phyloP scores from a whole-genome alignment of 352 stramenopile genomes.

The Phytophthora multivora region DNA sequence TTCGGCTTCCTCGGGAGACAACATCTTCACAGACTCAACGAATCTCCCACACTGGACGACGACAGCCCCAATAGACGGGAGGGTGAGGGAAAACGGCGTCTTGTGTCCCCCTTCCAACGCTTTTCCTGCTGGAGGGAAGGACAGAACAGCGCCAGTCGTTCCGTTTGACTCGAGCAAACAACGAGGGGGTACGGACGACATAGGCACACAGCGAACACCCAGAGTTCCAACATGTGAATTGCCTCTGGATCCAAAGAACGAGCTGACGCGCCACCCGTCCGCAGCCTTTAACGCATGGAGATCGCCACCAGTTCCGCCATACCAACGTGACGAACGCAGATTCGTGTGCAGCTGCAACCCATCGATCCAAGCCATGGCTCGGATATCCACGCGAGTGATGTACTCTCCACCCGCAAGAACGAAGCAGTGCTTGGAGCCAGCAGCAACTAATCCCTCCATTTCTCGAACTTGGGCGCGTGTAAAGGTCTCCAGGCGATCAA shows the following conservation, averaged over 20 bases:
- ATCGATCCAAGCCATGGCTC: constrained; percentile 68
- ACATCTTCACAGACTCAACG: constrained; percentile 38
- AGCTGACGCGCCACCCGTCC: constrained; percentile 46
- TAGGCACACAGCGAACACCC: constrained; percentile 40
- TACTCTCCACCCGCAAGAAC: constrained; percentile 51
- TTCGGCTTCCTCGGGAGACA: constrained; percentile 32
- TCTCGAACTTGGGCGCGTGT: constrained; percentile 45
- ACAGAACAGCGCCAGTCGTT: constrained; percentile 1
- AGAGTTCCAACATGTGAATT: constrained; percentile 56
- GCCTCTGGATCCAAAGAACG: constrained; percentile 60
- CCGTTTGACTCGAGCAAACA: not conserved
- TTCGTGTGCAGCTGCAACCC: constrained; percentile 74
- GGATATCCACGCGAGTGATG: constrained; percentile 56
- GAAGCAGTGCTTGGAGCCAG: constrained; percentile 45
- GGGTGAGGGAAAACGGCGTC: constrained; percentile 23
- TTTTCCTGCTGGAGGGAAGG: constrained; percentile 29
- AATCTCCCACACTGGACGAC: constrained; percentile 43
- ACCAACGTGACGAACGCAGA: constrained; percentile 59
- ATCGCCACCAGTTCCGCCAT: constrained; percentile 54
- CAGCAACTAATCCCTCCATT: constrained; percentile 29
- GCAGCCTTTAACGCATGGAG: constrained; percentile 47
- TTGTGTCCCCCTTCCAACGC: constrained; percentile 33
- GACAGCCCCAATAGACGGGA: constrained; percentile 31
- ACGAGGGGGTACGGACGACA: constrained; percentile 2
- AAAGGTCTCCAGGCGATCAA: constrained; percentile 50